Base-by-base conservation (phyloP, 2,329 filamentous ascomycete genomes). In the Immersiporthe knoxdaviesiana region DNA sequence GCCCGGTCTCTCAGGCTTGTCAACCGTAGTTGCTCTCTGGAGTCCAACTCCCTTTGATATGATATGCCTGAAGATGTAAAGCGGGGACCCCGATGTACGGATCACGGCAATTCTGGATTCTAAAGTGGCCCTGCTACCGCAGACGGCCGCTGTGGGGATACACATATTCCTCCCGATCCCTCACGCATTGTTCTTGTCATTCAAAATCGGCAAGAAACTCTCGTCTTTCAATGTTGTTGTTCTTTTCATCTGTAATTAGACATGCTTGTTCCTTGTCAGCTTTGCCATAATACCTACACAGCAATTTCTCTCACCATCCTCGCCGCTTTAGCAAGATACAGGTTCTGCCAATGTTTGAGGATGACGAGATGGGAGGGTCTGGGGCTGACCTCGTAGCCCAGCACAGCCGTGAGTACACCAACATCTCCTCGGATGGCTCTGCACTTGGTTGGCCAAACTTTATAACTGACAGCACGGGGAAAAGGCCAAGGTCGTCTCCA, bases 401-500 rank as follows among this genome's bases (percentile, higher is more conserved):
- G 12, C 37, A 52, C 50, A 65, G n/a, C 56, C 63, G 67, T 71
- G 47, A 66, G 69, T 71, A 44, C 12, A 44, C 8, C 16, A 35
- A 35, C 6, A n/a, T 37, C 12, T 52, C n/a, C 18, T 35, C 21
- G 4, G n/a, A 24, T 21, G 12, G 52, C 27, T 56, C 52, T 56
- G 52, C 24, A 32, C 14, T 18, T 56, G 12, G 41, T 16, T 3
- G 32, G 2, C 8, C 37, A 32, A 10, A 32, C 6, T 30, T n/a
- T n/a, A n/a, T 11, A 11, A 37, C 56, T 59, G 27, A 11, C 16
- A 8, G 18, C 21, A 24, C 35, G 35, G 21, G 41, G n/a, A 44
- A 44, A 63, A 7, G 67, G 60, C 35, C 67, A 61, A 27, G 54
- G 61, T 54, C 69, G 68, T 16, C 44, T 71, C 30, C 63, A 65